phyloP scores from a whole-genome alignment of 257 asterid species.

The Nicotiana undulata region DNA sequence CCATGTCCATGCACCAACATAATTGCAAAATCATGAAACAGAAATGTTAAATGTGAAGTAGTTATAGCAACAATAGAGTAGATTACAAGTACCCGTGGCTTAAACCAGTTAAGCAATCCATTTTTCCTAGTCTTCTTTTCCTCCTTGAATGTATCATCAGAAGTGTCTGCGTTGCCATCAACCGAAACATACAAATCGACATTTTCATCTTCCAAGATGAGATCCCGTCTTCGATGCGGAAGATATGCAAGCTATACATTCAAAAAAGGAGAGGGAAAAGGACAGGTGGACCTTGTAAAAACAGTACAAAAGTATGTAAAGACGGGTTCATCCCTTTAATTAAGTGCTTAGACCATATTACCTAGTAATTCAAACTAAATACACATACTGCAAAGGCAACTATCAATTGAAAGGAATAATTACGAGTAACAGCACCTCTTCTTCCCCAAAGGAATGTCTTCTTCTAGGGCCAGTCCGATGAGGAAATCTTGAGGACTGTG shows the following conservation, averaged over 20 bases:
- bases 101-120: conserved; percentile 91
- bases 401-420: conserved; percentile 3
- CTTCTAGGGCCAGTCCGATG: conserved; percentile 74
- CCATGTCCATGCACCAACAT: conserved; percentile 2
- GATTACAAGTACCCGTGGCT: conserved; percentile 63
- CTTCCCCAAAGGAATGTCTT: conserved; percentile 99
- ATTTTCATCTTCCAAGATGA: conserved; percentile 78
- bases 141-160: conserved; percentile 60
- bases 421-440: conserved; percentile 53
- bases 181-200: conserved; percentile 50
- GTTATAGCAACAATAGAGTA: background rate
- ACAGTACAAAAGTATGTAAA: background rate
- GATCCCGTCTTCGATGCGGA: conserved; percentile 96
- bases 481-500: conserved; percentile 70
- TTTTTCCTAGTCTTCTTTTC: conserved; percentile 79
- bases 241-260: conserved; percentile 88
- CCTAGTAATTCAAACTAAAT: background rate
- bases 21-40: background rate
- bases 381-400: conserved; percentile 21
- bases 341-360: background rate
- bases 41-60: background rate
- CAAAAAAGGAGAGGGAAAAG: background rate
- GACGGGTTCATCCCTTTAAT: background rate
- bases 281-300: background rate
- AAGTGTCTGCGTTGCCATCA: conserved; percentile 58